Evolutionary conservation across 495 filamentous ascomycete species (phyloP).

Genomic region (Aspergillus heteromorphus): DNA sequence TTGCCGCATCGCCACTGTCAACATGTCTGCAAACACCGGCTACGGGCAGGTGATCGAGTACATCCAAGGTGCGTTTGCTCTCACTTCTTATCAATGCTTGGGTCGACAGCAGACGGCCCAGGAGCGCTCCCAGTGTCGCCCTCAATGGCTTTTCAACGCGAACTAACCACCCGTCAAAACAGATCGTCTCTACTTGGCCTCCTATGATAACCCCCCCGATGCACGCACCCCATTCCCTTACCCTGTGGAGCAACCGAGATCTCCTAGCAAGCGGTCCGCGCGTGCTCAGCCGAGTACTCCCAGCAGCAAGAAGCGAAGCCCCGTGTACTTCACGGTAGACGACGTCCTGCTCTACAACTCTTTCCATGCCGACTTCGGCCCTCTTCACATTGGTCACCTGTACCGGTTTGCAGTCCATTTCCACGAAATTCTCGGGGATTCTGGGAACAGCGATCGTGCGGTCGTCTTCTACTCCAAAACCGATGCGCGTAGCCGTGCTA

Average conservation of each 20-base stretch:
- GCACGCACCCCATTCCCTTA: conserved; percentile 84
- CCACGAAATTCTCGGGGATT: conserved; percentile 88
- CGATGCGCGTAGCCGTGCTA: conserved; percentile 89
- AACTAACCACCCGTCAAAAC: conserved; percentile 8
- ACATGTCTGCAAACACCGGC: conserved; percentile 37
- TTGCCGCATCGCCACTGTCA: conserved; percentile 9
- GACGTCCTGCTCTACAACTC: conserved; percentile 92
- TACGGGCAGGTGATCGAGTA: conserved; percentile 75
- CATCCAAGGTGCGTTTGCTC: conserved; percentile 56
- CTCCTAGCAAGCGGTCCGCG: conserved; percentile 72
- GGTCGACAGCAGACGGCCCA: background rate
- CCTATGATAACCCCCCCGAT: conserved; percentile 78
- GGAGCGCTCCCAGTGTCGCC: background rate
- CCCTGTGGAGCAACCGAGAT: conserved; percentile 52
- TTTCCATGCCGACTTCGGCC: conserved; percentile 97
- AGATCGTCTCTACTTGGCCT: conserved; percentile 94
- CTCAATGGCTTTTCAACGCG: background rate
- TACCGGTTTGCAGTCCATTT: conserved; percentile 94
- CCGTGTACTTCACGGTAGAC: conserved; percentile 94
- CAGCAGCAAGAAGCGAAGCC: conserved; percentile 50
- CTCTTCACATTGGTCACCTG: conserved; percentile 92
- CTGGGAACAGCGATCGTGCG: conserved; percentile 72
- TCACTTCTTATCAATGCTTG: conserved; percentile 1
- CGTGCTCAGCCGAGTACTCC: conserved; percentile 54
- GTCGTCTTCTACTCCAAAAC: conserved; percentile 94